Percentiles rank a stretch among this genome's conserved stretches.
These are phyloP conservation scores for Prototheca stagnorum DNA, from an alignment of 163 green algal genomes.

Conservation along the genomic window DNA sequence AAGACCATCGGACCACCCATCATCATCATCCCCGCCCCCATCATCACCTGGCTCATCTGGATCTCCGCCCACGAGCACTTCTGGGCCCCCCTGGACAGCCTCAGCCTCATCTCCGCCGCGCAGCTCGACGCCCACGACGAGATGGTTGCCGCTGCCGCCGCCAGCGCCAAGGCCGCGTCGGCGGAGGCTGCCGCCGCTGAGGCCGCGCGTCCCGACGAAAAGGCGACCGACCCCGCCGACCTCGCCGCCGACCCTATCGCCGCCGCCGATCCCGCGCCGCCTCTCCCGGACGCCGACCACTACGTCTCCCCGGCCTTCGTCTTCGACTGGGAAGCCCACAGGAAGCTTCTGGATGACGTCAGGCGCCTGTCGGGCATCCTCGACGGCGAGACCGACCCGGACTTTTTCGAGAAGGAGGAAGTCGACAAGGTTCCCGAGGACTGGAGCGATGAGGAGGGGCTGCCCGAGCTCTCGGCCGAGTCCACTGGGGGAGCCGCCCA, in stretches of 20 bases:
- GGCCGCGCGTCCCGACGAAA: neutral
- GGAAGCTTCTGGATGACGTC: neutral
- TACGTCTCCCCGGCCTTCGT: constrained; percentile 20
- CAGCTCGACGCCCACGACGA: constrained; percentile 14
- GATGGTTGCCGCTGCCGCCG: no score
- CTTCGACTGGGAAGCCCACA: constrained; percentile 1
- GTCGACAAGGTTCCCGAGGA: no score
- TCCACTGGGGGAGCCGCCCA: no score
- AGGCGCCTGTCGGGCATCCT: neutral
- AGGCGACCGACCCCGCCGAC: neutral
- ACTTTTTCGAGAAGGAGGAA: no score
- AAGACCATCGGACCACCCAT: constrained; percentile 11
- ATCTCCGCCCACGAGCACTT: constrained; percentile 9
- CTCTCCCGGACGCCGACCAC: neutral
- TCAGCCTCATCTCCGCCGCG: constrained; percentile 16
- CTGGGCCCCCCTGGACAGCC: constrained; percentile 10
- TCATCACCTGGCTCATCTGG: constrained; percentile 24
- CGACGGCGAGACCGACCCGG: neutral
- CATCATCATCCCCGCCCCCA: constrained; percentile 20
- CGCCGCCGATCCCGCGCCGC: neutral
- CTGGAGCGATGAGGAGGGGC: no score
- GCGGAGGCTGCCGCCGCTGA: neutral
- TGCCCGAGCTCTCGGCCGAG: no score
- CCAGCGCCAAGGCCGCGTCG: no score
- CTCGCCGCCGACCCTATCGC: no score